Evolutionary conservation across 768 basidiomycete species (phyloP).

Genomic region (Suillus decipiens): DNA sequence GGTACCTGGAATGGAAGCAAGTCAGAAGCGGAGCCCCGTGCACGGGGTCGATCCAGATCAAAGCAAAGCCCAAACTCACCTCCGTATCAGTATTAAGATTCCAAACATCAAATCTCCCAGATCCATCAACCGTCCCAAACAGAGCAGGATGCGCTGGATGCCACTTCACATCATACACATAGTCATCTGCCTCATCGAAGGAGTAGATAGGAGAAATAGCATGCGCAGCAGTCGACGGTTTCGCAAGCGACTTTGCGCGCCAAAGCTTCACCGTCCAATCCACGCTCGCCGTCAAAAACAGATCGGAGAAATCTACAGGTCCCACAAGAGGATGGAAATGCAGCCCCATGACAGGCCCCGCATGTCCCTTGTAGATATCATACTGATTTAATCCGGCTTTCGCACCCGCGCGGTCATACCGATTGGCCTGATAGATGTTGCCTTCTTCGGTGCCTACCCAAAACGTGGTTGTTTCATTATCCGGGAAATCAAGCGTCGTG

Average conservation of each 20-base stretch:
- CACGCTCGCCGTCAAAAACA: conserved; percentile 90
- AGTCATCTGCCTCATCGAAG: conserved; percentile 98
- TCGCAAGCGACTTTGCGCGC: conserved; percentile 78
- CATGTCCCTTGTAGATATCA: conserved; percentile 91
- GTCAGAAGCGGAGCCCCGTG: conserved; percentile 1
- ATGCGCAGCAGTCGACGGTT: conserved; percentile 60
- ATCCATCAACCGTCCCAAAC: conserved; percentile 93
- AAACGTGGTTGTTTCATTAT: conserved; percentile 95
- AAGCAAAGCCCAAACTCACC: conserved; percentile 48
- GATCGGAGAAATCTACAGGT: conserved; percentile 91
- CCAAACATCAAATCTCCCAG: conserved; percentile 96
- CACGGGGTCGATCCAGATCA: neutral
- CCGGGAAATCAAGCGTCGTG: conserved; percentile 91
- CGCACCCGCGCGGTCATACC: conserved; percentile 94
- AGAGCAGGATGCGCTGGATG: conserved; percentile 93
- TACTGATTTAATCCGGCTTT: conserved; percentile 95
- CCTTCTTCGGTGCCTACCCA: conserved; percentile 99
- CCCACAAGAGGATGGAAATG: conserved; percentile 94
- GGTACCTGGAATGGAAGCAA: conserved; percentile 64
- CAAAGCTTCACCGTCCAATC: conserved; percentile 99
- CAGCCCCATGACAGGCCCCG: conserved; percentile 91
- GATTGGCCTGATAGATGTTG: conserved; percentile 93
- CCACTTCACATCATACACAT: conserved; percentile 99
- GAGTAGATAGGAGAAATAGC: conserved; percentile 80
- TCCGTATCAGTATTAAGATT: conserved; percentile 97